phyloP scores from a whole-genome alignment of 2,329 filamentous ascomycete species.

The Fusarium mundagurra region DNA sequence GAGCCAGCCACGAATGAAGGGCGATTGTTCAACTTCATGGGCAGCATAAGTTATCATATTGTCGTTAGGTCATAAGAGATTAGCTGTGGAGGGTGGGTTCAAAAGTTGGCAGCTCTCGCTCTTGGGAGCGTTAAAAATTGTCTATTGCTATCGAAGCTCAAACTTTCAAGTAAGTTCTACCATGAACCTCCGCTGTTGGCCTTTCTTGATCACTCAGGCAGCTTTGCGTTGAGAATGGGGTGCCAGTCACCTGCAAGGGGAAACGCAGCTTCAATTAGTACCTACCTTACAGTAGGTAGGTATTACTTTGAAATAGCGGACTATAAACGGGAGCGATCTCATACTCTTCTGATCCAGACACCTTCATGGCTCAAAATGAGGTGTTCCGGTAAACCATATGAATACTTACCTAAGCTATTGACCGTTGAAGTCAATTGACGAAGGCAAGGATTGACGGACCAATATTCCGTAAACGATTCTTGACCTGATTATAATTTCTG shows the following conservation, averaged over 20 bases:
- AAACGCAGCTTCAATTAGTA: conserved; percentile 8
- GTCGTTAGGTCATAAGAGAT: not conserved
- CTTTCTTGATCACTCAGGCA: not conserved
- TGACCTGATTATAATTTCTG: not conserved
- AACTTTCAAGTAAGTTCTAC: not conserved
- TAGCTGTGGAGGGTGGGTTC: not conserved
- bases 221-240: conserved; percentile 12
- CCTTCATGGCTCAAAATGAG: not conserved
- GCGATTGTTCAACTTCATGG: conserved; percentile 5
- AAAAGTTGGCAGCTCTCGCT: not conserved
- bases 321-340: conserved; percentile 7
- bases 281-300: not conserved
- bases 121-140: not conserved
- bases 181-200: not conserved
- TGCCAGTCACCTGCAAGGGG: conserved; percentile 22
- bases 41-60: not conserved
- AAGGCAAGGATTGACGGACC: not conserved
- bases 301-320: not conserved
- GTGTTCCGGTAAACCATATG: not conserved
- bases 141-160: not conserved
- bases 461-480: not conserved
- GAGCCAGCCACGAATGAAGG: not conserved
- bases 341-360: not conserved
- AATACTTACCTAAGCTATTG: not conserved
- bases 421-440: not conserved